Evolutionary conservation across 2,329 filamentous ascomycete genomes (phyloP), one percentile per base, ranked within the genome.

Genomic region (Sporothrix mexicana): DNA sequence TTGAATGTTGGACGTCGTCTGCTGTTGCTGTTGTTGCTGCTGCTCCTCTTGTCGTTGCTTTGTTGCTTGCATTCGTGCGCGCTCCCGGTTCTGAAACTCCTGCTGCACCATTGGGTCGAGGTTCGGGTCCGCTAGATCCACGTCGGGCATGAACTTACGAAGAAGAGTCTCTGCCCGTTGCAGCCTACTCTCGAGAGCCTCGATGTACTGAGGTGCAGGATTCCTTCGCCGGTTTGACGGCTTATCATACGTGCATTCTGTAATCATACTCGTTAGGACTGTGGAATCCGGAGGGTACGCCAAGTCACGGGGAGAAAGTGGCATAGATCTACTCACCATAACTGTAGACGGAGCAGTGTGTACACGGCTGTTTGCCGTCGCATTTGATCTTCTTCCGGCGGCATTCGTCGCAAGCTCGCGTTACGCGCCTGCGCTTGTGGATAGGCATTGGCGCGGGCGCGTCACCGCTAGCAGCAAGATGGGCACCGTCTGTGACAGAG

Each of bases 311-410:
- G n/a, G n/a, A 64, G n/a, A 30, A 51, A 53, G 43, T 69, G 7
- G 10, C 6, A n/a, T 15, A 41, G 7, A 1, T 12, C 15, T 4
- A 20, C 72, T 49, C 49, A 76, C 96, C 95, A 85, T 99, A 99
- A 80, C 94, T 98, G 82, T 99, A 99, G 68, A 98, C 94, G 12
- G 95, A 97, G 81, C 96, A 99, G 82, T 98, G 96, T 0, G 95
- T 98, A 82, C 93, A 96, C 10, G 93, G 93, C 80, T 95, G 92
- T 81, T 94, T 94, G 77, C 92, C 93, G 80, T 95, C 92, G 77
- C 92, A 95, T 80, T 95, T 95, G 79, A 95, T 95, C 82, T 95
- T 95, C 81, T 95, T 95, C 77, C 92, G 88, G 73, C 93, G 88
- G 79, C 93, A 95, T 81, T 95, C 92, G 77, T 94, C 93, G 81